A percentile compares a stretch with the other conserved stretches of the same genome.
Conservation (phyloP, 1,139 yeast species). For the Taphrina communis region DNA sequence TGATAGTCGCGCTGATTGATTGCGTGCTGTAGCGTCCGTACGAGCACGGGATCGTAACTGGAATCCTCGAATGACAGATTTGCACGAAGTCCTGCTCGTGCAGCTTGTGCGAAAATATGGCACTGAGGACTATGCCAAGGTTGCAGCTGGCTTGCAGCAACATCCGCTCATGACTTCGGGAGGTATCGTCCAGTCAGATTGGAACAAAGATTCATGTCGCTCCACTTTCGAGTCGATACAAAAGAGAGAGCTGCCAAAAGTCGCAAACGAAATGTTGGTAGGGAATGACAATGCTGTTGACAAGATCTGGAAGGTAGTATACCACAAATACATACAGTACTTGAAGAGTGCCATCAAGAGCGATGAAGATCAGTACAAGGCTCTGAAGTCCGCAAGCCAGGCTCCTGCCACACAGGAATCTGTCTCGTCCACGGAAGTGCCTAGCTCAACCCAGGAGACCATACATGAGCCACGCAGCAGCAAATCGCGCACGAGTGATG, state of each 20-base stretch:
- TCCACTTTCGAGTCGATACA: not conserved
- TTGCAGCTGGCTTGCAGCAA: slow-evolving; percentile 9
- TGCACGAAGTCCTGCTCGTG: slow-evolving; percentile 13
- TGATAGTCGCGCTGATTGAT: no score
- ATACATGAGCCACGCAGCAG: not conserved
- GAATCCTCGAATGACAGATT: not conserved
- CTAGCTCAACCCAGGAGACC: slow-evolving; percentile 18
- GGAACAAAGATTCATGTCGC: not conserved
- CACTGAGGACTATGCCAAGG: not conserved
- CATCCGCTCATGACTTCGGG: slow-evolving; percentile 20
- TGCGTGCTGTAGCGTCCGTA: no score
- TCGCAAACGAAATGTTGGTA: not conserved
- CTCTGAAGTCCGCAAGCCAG: not conserved
- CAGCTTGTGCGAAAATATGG: slow-evolving; percentile 21
- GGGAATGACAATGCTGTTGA: not conserved
- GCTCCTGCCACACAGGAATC: not conserved
- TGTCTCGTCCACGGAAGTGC: slow-evolving; percentile 6
- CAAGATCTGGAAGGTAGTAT: not conserved
- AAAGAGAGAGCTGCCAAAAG: not conserved
- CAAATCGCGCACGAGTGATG: not conserved
- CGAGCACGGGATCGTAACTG: no score
- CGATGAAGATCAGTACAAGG: slow-evolving; percentile 6
- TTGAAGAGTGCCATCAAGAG: slow-evolving; percentile 1
- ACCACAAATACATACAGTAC: not conserved
- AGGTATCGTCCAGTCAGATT: not conserved